phyloP scores from a whole-genome alignment of 1,284 basidiomycete species.

The Hemileccinum hortonii region DNA sequence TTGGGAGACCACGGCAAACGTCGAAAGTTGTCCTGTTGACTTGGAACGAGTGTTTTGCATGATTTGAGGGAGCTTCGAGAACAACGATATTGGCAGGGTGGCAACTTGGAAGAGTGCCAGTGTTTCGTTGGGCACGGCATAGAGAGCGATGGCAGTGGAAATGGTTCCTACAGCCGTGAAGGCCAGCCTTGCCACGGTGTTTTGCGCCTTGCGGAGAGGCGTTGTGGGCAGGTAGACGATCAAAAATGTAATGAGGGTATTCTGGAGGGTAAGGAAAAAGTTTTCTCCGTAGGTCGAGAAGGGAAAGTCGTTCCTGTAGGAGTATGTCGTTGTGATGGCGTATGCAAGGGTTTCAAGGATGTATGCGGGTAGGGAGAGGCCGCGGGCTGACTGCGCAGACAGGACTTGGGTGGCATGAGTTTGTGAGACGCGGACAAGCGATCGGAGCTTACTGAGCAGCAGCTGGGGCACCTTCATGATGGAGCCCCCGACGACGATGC shows the following conservation, averaged over 20 bases:
- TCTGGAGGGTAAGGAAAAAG: slow-evolving; percentile 83
- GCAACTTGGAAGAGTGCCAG: slow-evolving; percentile 70
- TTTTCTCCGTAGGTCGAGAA: slow-evolving; percentile 97
- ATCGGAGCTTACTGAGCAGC: slow-evolving; percentile 57
- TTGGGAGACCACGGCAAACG: slow-evolving; percentile 84
- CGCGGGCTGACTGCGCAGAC: slow-evolving; percentile 71
- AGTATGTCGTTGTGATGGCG: slow-evolving; percentile 85
- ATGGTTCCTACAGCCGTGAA: slow-evolving; percentile 43
- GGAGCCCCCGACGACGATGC: slow-evolving; percentile 89
- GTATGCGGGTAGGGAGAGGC: slow-evolving; percentile 80
- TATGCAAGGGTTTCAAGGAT: slow-evolving; percentile 85
- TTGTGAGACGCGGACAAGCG: neutral
- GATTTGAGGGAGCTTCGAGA: slow-evolving; percentile 88
- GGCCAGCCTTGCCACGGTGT: slow-evolving; percentile 36
- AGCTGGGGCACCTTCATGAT: slow-evolving; percentile 97
- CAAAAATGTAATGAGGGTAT: slow-evolving; percentile 78
- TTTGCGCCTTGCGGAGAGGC: slow-evolving; percentile 27
- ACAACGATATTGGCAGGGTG: slow-evolving; percentile 82
- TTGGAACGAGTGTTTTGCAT: slow-evolving; percentile 67
- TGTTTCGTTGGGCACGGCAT: slow-evolving; percentile 47
- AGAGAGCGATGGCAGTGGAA: slow-evolving; percentile 46
- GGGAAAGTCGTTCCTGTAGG: slow-evolving; percentile 79
- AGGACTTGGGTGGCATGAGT: slow-evolving; percentile 43
- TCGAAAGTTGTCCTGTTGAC: slow-evolving; percentile 88
- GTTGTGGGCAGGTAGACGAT: slow-evolving; percentile 62